Conservation (phyloP, 2,329 filamentous ascomycete species). For the Aphanoascus verrucosus region DNA sequence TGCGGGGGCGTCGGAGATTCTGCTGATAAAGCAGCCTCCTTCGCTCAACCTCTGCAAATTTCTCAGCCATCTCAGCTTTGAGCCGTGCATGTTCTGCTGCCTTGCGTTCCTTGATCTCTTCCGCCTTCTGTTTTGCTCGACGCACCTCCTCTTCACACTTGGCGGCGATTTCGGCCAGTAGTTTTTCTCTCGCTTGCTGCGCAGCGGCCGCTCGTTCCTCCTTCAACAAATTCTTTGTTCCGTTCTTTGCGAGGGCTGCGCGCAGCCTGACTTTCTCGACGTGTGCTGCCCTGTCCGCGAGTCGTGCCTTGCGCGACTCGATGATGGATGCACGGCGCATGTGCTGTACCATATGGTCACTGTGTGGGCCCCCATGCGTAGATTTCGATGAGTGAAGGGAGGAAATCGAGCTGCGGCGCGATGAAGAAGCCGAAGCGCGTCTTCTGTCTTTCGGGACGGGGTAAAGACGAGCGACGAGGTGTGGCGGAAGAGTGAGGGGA, state of each 20-base stretch:
- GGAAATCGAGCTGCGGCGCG: conserved; percentile 54
- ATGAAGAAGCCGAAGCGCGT: conserved; percentile 50
- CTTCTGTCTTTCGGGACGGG: conserved; percentile 42
- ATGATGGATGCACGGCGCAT: conserved; percentile 55
- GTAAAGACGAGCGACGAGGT: conserved; percentile 54
- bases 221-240: conserved; percentile 45
- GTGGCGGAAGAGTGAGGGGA: conserved; percentile 44
- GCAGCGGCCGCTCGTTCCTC: conserved; percentile 55
- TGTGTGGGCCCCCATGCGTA: conserved; percentile 41
- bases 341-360: conserved; percentile 53
- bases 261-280: conserved; percentile 55
- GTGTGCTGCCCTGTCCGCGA: conserved; percentile 55
- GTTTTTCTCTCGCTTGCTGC: conserved; percentile 52
- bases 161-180: conserved; percentile 54
- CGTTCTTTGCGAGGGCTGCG: conserved; percentile 51
- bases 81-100: conserved; percentile 51
- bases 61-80: conserved; percentile 53
- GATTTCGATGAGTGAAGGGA: conserved; percentile 48
- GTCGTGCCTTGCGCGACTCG: conserved; percentile 51
- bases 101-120: conserved; percentile 54
- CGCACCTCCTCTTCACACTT: conserved; percentile 56
- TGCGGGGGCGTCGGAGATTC: conserved; percentile 41
- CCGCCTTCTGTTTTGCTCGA: conserved; percentile 55
- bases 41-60: conserved; percentile 52
- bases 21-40: conserved; percentile 42